These are phyloP conservation scores for Elongisporangium anandrum DNA, from an alignment of 352 stramenopile genomes.

Conservation along the genomic window DNA sequence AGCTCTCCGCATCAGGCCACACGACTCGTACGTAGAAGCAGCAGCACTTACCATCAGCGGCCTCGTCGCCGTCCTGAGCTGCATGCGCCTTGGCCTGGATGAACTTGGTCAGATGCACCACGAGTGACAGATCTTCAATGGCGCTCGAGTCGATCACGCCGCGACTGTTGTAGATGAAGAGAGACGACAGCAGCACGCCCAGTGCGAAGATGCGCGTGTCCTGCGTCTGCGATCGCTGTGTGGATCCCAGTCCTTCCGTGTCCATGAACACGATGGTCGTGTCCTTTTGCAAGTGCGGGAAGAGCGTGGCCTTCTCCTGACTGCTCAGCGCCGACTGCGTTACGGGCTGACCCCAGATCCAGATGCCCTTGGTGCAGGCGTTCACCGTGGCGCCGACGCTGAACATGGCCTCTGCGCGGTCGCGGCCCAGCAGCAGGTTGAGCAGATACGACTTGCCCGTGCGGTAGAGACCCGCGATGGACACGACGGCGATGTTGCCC, in stretches of 20 bases:
- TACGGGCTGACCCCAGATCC: slow-evolving; percentile 68
- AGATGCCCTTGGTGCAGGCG: slow-evolving; percentile 79
- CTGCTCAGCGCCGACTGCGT: slow-evolving; percentile 9
- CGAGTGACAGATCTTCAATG: slow-evolving; percentile 72
- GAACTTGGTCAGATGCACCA: slow-evolving; percentile 74
- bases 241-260: slow-evolving; percentile 69
- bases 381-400: slow-evolving; percentile 66
- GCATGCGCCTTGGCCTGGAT: slow-evolving; percentile 43
- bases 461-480: slow-evolving; percentile 68
- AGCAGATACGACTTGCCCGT: slow-evolving; percentile 82
- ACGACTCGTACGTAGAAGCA: background rate
- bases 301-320: slow-evolving; percentile 8
- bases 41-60: background rate
- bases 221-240: slow-evolving; percentile 57
- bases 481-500: slow-evolving; percentile 55
- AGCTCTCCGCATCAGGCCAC: background rate
- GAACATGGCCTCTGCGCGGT: slow-evolving; percentile 64
- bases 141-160: slow-evolving; percentile 73
- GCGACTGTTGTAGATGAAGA: slow-evolving; percentile 79
- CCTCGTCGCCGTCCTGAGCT: slow-evolving; percentile 3
- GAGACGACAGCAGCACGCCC: slow-evolving; percentile 53
- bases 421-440: slow-evolving; percentile 52
- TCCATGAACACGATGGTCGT: slow-evolving; percentile 70
- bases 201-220: slow-evolving; percentile 74
- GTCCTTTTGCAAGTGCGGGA: slow-evolving; percentile 41